A percentile compares a stretch with the other conserved stretches of the same genome.
These are phyloP conservation scores for Colletotrichum sp. DNA, from an alignment of 2,329 filamentous ascomycete genomes.

Conservation along the genomic window DNA sequence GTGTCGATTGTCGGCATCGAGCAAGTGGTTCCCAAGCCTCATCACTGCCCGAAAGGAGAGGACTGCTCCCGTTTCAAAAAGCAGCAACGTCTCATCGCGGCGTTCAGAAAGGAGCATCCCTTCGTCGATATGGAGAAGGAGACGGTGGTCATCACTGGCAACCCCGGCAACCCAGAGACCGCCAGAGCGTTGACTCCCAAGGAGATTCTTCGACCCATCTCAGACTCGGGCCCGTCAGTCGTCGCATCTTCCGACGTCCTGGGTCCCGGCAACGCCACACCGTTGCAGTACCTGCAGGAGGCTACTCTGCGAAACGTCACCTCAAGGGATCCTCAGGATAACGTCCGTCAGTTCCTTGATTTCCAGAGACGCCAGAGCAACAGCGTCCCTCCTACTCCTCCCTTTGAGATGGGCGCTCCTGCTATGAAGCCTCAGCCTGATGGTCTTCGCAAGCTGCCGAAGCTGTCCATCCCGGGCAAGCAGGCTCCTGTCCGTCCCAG, in stretches of 20 bases:
- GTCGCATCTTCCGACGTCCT: slow-evolving; percentile 92
- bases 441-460: slow-evolving; percentile 64
- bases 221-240: slow-evolving; percentile 79
- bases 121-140: slow-evolving; percentile 66
- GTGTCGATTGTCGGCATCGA: slow-evolving; percentile 93
- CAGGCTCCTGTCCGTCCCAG: slow-evolving; percentile 29
- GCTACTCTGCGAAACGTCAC: slow-evolving; percentile 73
- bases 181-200: slow-evolving; percentile 61
- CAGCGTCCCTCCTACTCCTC: slow-evolving; percentile 72
- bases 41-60: slow-evolving; percentile 85
- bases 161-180: slow-evolving; percentile 78
- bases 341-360: slow-evolving; percentile 87
- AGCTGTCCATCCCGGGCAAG: slow-evolving; percentile 62
- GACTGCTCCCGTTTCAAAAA: slow-evolving; percentile 83
- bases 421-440: slow-evolving; percentile 52
- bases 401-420: slow-evolving; percentile 66
- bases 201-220: slow-evolving; percentile 67
- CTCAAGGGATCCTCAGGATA: slow-evolving; percentile 84
- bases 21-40: slow-evolving; percentile 83
- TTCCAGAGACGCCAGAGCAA: slow-evolving; percentile 72
- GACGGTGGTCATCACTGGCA: slow-evolving; percentile 77
- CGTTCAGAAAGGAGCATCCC: slow-evolving; percentile 78
- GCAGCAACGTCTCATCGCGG: slow-evolving; percentile 78
- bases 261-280: slow-evolving; percentile 68
- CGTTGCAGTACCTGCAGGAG: slow-evolving; percentile 75